phyloP scores from a whole-genome alignment of 116 monocot genomes.

The Zostera marina region DNA sequence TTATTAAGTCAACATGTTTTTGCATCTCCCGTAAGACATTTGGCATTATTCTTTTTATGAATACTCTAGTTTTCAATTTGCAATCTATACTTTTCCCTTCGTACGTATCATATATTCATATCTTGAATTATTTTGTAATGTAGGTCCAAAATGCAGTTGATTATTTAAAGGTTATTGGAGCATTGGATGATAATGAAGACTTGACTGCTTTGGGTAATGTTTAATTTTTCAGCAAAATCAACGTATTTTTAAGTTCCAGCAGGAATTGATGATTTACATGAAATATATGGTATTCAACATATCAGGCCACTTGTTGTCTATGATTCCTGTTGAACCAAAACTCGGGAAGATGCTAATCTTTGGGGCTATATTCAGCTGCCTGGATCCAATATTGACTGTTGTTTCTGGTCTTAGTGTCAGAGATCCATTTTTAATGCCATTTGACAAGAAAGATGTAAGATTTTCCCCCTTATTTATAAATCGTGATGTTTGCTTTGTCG shows the following conservation, averaged over 20 bases:
- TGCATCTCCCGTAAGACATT: not conserved
- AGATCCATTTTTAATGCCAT: conserved; percentile 93
- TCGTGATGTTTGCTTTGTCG: no score
- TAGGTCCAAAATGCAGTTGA: conserved; percentile 99
- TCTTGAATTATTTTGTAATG: not conserved
- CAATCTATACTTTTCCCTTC: not conserved
- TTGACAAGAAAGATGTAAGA: conserved; percentile 98
- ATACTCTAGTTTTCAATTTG: not conserved
- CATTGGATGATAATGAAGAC: conserved; percentile 83
- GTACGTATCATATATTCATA: not conserved
- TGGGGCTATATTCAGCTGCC: conserved; percentile 89
- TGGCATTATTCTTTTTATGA: not conserved
- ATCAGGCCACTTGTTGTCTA: conserved; percentile 63
- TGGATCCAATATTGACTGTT: conserved; percentile 88
- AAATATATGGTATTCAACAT: conserved; percentile 9
- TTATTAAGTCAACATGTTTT: not conserved
- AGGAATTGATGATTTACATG: not conserved
- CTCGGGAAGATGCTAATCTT: conserved; percentile 95
- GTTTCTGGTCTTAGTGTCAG: conserved; percentile 95
- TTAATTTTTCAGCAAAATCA: conserved; percentile 2
- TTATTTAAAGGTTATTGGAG: conserved; percentile 88
- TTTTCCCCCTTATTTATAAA: not conserved
- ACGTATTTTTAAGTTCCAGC: not conserved
- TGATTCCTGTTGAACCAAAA: conserved; percentile 97
- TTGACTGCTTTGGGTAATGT: conserved; percentile 65